Evolutionary conservation across 148 eudicot species (phyloP).

Genomic region (Rheum nobile): DNA sequence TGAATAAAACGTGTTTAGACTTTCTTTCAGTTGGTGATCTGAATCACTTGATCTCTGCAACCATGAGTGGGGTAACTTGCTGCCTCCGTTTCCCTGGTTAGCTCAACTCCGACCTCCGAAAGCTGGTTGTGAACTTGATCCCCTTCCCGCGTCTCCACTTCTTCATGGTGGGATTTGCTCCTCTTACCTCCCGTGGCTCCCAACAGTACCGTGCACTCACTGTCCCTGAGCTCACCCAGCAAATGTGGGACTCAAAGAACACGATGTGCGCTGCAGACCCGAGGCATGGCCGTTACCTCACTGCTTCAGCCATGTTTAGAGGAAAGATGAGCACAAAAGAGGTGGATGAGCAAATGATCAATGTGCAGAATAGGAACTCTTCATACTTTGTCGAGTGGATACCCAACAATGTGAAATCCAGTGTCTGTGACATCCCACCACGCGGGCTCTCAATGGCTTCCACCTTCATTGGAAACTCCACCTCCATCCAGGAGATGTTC

Average conservation of each 20-base stretch:
- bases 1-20: not conserved
- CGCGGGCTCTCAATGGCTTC: constrained; percentile 65
- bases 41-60: constrained; percentile 65
- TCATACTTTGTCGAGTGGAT: constrained; percentile 82
- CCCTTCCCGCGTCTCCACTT: constrained; percentile 56
- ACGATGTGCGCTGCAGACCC: constrained; percentile 92
- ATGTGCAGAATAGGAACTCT: constrained; percentile 77
- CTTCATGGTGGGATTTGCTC: constrained; percentile 71
- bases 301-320: constrained; percentile 75
- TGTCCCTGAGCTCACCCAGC: constrained; percentile 76
- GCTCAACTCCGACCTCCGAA: constrained; percentile 43
- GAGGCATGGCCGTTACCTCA: constrained; percentile 79
- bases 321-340: constrained; percentile 84
- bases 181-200: constrained; percentile 63
- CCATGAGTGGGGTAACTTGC: constrained; percentile 73
- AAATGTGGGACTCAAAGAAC: constrained; percentile 87
- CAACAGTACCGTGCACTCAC: constrained; percentile 77
- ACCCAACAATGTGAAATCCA: constrained; percentile 71
- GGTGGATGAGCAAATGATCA: constrained; percentile 73
- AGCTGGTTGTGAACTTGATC: constrained; percentile 38
- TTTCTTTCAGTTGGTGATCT: constrained; percentile 50
- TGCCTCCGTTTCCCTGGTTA: constrained; percentile 62
- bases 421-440: constrained; percentile 79
- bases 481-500: constrained; percentile 71
- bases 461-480: constrained; percentile 66